phyloP scores from a whole-genome alignment of 1,284 basidiomycete species.

The Papiliotrema laurentii region DNA sequence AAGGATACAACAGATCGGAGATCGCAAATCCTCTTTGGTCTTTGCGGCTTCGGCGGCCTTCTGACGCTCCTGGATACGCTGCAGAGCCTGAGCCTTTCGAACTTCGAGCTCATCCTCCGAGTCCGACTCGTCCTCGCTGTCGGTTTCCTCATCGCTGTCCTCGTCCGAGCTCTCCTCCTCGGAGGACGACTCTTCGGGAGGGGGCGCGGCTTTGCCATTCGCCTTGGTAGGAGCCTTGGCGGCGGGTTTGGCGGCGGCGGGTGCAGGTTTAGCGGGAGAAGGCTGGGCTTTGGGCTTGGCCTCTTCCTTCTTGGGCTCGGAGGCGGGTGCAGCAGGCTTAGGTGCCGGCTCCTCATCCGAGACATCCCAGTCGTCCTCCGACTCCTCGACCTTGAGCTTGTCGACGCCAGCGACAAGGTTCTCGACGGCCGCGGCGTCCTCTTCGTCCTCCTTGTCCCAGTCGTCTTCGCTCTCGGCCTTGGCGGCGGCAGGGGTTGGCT shows the following conservation, averaged over 20 bases:
- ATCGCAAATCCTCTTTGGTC: constrained; percentile 85
- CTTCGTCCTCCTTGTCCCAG: constrained; percentile 42
- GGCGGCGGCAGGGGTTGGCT: constrained; percentile 18
- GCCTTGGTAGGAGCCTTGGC: constrained; percentile 11
- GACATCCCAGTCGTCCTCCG: constrained; percentile 75
- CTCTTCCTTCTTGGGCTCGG: not conserved
- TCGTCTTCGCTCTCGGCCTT: constrained; percentile 43
- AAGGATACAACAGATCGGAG: constrained; percentile 98
- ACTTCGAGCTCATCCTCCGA: constrained; percentile 63
- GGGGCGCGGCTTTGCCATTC: constrained; percentile 32
- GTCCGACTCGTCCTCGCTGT: constrained; percentile 47
- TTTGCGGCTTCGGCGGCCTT: constrained; percentile 82
- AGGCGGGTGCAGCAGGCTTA: constrained; percentile 18
- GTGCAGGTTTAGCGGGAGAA: constrained; percentile 13
- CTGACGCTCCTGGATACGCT: constrained; percentile 72
- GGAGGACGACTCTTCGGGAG: constrained; percentile 17
- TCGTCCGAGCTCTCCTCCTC: constrained; percentile 48
- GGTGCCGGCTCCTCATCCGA: constrained; percentile 47
- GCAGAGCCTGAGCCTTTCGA: constrained; percentile 77
- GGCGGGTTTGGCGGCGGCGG: constrained; percentile 13
- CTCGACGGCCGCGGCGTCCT: constrained; percentile 36
- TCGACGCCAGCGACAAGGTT: constrained; percentile 30
- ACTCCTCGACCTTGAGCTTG: constrained; percentile 39
- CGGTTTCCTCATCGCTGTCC: constrained; percentile 50
- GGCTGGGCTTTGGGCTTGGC: constrained; percentile 7